phyloP scores from a whole-genome alignment of 805 yeast species.

The Starmerella etchellsii region DNA sequence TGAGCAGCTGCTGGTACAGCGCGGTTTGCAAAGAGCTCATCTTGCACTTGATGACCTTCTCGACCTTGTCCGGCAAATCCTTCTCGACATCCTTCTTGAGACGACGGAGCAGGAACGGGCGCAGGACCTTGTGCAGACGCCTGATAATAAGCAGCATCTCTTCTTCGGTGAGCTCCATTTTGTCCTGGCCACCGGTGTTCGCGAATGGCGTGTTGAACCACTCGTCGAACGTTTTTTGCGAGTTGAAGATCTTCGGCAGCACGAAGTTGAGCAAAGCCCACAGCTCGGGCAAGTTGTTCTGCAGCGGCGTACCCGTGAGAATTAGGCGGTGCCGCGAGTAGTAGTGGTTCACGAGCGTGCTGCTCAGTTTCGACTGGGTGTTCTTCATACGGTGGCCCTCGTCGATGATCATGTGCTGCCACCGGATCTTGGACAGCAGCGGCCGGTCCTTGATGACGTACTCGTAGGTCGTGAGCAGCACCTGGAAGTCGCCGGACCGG shows the following conservation, averaged over 20 bases:
- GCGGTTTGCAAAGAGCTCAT: slow-evolving; percentile 74
- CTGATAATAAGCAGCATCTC: slow-evolving; percentile 85
- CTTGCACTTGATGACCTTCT: slow-evolving; percentile 86
- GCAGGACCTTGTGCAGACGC: slow-evolving; percentile 86
- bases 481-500: slow-evolving; percentile 72
- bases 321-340: slow-evolving; percentile 78
- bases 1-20: slow-evolving; percentile 83
- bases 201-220: slow-evolving; percentile 99
- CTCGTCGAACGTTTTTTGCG: slow-evolving; percentile 92
- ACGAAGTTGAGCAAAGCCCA: slow-evolving; percentile 95
- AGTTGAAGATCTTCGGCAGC: slow-evolving; percentile 88
- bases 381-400: slow-evolving; percentile 99
- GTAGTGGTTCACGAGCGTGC: slow-evolving; percentile 69
- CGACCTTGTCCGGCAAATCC: slow-evolving; percentile 90
- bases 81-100: slow-evolving; percentile 94
- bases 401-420: slow-evolving; percentile 97
- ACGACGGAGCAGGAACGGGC: slow-evolving; percentile 90
- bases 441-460: slow-evolving; percentile 85
- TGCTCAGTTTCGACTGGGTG: slow-evolving; percentile 73
- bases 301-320: slow-evolving; percentile 94
- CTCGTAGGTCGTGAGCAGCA: slow-evolving; percentile 83
- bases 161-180: slow-evolving; percentile 88
- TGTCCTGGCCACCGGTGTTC: slow-evolving; percentile 91
- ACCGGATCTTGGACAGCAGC: slow-evolving; percentile 60
- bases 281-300: slow-evolving; percentile 85